These are phyloP conservation scores for Schrenkiella parvula DNA, from an alignment of 345 rosid species.

Conservation along the genomic window DNA sequence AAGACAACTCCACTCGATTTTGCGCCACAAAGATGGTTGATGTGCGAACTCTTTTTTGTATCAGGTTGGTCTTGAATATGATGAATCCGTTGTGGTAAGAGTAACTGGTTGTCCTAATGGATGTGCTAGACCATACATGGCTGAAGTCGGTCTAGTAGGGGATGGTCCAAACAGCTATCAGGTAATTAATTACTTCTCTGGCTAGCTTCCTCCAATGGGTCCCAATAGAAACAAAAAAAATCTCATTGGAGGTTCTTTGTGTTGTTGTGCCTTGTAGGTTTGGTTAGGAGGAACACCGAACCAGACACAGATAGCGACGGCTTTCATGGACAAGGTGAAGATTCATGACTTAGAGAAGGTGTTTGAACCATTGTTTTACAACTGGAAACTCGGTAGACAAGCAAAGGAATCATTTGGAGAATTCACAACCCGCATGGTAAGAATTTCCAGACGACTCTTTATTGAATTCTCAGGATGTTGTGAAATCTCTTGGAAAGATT, in stretches of 20 bases:
- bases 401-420: constrained; percentile 80
- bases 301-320: constrained; percentile 70
- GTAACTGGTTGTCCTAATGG: constrained; percentile 95
- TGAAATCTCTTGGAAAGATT: not conserved
- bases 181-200: constrained; percentile 35
- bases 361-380: constrained; percentile 77
- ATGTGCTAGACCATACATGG: constrained; percentile 97
- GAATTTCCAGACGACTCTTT: constrained; percentile 15
- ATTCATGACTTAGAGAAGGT: constrained; percentile 85
- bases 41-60: constrained; percentile 4
- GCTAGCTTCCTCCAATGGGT: not conserved
- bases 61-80: constrained; percentile 84
- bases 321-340: constrained; percentile 83
- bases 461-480: not conserved
- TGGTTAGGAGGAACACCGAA: constrained; percentile 94
- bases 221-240: not conserved
- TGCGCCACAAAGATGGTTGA: not conserved
- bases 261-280: constrained; percentile 43
- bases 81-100: constrained; percentile 78
- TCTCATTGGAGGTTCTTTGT: not conserved
- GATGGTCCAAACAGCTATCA: constrained; percentile 97
- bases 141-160: constrained; percentile 93
- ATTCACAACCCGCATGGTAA: constrained; percentile 72
- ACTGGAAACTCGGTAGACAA: constrained; percentile 71
- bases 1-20: not conserved